These are phyloP conservation scores for Auriscalpium orientale DNA, from an alignment of 768 basidiomycete genomes.

Conservation along the genomic window DNA sequence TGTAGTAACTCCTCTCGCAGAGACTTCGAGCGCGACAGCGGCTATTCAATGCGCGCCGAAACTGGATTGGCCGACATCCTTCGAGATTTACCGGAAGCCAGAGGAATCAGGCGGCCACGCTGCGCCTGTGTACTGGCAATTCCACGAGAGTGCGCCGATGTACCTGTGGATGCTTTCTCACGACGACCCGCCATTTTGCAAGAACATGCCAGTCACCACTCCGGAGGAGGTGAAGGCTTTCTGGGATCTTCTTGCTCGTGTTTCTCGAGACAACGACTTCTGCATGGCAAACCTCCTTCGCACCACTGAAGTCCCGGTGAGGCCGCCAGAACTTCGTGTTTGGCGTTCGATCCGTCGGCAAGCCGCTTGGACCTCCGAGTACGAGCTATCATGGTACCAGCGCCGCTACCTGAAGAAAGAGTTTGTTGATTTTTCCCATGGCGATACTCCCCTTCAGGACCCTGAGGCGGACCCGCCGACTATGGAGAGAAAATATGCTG, in stretches of 20 bases:
- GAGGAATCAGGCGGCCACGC: constrained; percentile 33
- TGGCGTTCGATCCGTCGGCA: constrained; percentile 49
- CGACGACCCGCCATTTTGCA: constrained; percentile 46
- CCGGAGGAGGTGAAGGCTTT: constrained; percentile 35
- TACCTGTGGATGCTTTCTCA: constrained; percentile 53
- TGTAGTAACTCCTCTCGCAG: constrained; percentile 45
- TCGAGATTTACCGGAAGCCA: constrained; percentile 38
- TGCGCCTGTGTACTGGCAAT: constrained; percentile 61
- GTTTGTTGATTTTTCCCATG: constrained; percentile 35
- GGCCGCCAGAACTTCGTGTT: constrained; percentile 21
- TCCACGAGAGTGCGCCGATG: constrained; percentile 47
- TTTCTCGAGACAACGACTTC: constrained; percentile 29
- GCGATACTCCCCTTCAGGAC: constrained; percentile 42
- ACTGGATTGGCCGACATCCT: constrained; percentile 37
- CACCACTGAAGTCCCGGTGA: constrained; percentile 19
- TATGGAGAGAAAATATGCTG: constrained; percentile 45
- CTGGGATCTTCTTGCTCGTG: constrained; percentile 51
- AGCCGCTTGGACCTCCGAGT: constrained; percentile 53
- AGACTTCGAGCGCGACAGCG: constrained; percentile 25
- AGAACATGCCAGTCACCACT: constrained; percentile 35
- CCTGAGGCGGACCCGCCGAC: constrained; percentile 30
- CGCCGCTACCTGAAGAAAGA: constrained; percentile 52
- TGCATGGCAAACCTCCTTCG: not conserved
- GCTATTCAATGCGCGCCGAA: constrained; percentile 35
- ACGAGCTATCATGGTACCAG: constrained; percentile 63